Percentiles rank a stretch among this genome's conserved stretches.
These are phyloP conservation scores for Aspergillus tamarii DNA, from an alignment of 2,329 filamentous ascomycete species.

Conservation along the genomic window DNA sequence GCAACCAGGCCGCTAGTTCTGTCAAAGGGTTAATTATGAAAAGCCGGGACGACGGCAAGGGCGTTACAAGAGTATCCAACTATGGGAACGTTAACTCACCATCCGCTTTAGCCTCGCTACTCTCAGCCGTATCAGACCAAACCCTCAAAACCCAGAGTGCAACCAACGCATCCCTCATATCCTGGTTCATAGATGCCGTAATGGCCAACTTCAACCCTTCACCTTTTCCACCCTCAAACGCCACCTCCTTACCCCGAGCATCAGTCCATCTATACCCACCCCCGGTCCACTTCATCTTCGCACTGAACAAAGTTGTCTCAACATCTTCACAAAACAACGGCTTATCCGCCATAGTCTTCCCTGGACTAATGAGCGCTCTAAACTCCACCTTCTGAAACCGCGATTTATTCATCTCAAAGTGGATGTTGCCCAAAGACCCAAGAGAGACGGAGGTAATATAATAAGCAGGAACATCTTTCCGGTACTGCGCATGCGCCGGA, in stretches of 20 bases:
- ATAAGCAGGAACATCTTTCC: constrained; percentile 20
- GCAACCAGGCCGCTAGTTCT: neutral
- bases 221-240: constrained; percentile 10
- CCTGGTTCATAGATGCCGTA: constrained; percentile 6
- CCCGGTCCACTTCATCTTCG: constrained; percentile 7
- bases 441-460: constrained; percentile 15
- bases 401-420: constrained; percentile 11
- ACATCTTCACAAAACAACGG: constrained; percentile 7
- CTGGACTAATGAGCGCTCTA: constrained; percentile 1
- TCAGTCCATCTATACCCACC: constrained; percentile 15
- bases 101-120: constrained; percentile 20
- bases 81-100: constrained; percentile 5
- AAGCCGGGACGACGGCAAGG: neutral
- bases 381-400: constrained; percentile 12
- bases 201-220: constrained; percentile 11
- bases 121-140: constrained; percentile 22
- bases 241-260: constrained; percentile 10
- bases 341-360: neutral
- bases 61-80: neutral
- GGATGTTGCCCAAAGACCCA: constrained; percentile 18
- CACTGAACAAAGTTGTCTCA: neutral
- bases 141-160: constrained; percentile 22
- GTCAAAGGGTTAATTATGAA: neutral
- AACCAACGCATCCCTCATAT: constrained; percentile 20
- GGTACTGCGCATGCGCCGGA: constrained; percentile 21